Percentiles rank a stretch among this genome's conserved stretches.
Conservation (phyloP, 108 stramenopile genomes). For the Cyclotella baltica region DNA sequence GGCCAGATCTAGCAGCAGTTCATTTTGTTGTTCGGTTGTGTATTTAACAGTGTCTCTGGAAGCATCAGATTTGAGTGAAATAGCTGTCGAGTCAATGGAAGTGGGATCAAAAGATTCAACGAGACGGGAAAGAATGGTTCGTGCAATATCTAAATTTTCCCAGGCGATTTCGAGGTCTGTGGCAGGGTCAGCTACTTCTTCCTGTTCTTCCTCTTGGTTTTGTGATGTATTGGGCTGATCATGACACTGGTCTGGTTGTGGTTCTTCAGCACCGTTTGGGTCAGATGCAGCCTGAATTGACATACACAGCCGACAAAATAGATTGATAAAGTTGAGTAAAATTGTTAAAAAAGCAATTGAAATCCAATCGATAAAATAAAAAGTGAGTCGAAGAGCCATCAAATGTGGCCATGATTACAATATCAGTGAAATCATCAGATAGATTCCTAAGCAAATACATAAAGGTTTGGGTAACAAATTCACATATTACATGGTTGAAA, state of each 20-base stretch:
- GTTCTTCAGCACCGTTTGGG: neutral
- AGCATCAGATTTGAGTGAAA: neutral
- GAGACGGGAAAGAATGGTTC: conserved; percentile 60
- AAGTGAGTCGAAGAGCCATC: no score
- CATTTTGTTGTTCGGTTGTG: neutral
- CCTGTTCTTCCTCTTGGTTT: conserved; percentile 3
- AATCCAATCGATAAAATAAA: no score
- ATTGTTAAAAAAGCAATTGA: no score
- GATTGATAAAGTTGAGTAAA: no score
- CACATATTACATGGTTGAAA: no score
- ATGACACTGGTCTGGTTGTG: neutral
- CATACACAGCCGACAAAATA: no score
- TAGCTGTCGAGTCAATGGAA: neutral
- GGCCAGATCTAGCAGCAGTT: conserved; percentile 66
- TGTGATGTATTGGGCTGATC: neutral
- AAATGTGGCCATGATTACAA: no score
- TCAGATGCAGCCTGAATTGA: no score
- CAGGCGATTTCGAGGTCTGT: conserved; percentile 89
- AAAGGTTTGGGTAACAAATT: no score
- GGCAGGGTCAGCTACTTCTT: conserved; percentile 37
- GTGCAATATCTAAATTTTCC: conserved; percentile 87
- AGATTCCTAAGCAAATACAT: no score
- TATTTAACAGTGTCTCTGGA: neutral
- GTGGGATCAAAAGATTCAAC: conserved; percentile 16
- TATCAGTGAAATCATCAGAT: no score